Base-by-base conservation (phyloP, 2,329 filamentous ascomycete species). In the Rutstroemia sp. region DNA sequence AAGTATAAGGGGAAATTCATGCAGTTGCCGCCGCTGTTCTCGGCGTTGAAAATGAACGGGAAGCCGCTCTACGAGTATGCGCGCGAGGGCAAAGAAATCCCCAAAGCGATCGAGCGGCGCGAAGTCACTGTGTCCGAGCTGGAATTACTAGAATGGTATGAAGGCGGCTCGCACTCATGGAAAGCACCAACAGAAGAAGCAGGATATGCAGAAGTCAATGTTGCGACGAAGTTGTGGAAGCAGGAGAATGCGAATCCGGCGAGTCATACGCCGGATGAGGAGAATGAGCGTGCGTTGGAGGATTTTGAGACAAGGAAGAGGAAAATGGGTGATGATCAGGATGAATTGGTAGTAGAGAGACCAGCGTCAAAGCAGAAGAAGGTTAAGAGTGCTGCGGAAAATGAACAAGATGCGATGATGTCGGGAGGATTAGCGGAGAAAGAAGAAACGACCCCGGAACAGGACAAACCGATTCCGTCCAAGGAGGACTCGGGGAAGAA, bases 41-140 rank as follows among this genome's bases (percentile, higher is more conserved):
- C 90, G 30, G 94, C 94, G 9, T 77, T 97, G 60, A 92, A 92
- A 71, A 89, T 96, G 71, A 83, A 96, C 63, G 94, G 94, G 2
- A 96, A 96, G 76, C 88, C 89, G 37, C 78, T 96, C 49, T 99
- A 99, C 70, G 92, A 99, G 73, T 97, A 97, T 72, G 94, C 94
- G 19, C 81, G 94, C 49, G 89, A 92, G 70, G 94, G 94, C 16
- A 90, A 87, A 67, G 83, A 89, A 38, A 86, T 96, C 16, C 94
- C 94, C 0, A 78, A 87, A 56, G 87, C 95, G 70, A 94, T 99
- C 58, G 79, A 91, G 69, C 83, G 87, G 54, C 77, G 92, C 57
- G 81, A 88, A 2, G 89, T 97, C 41, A 84, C 89, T 52, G 89
- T 95, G 0, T 72, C 80, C 48, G 81, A 91, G 39, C 72, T 96